Conservation (phyloP, 768 basidiomycete species). For the Boletus vermiculosoides region DNA sequence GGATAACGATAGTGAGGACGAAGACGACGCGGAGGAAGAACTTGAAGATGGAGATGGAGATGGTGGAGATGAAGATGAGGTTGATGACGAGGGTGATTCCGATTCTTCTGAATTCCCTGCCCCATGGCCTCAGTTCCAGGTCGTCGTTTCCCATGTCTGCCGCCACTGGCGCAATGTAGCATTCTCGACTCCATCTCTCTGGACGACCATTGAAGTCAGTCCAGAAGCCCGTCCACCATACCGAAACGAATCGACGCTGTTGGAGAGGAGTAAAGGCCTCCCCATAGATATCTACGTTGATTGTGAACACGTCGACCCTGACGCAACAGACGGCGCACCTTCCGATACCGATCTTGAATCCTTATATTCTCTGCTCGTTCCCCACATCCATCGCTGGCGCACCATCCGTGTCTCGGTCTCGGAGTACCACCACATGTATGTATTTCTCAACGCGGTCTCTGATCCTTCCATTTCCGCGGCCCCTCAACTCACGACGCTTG, state of each 20-base stretch:
- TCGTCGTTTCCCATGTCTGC: conserved; percentile 63
- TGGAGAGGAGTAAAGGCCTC: conserved; percentile 53
- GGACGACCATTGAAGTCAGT: conserved; percentile 43
- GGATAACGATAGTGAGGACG: conserved; percentile 35
- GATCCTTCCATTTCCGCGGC: conserved; percentile 41
- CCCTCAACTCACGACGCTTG: conserved; percentile 51
- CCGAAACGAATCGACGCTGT: conserved; percentile 42
- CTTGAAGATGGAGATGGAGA: background rate
- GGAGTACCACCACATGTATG: conserved; percentile 47
- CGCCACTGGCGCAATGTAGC: conserved; percentile 55
- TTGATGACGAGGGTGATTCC: conserved; percentile 4
- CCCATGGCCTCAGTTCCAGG: conserved; percentile 40
- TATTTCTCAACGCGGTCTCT: conserved; percentile 43
- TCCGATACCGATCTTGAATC: conserved; percentile 20
- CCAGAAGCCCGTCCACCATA: conserved; percentile 38
- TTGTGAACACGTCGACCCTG: conserved; percentile 37
- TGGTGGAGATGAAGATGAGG: background rate
- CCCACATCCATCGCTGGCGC: conserved; percentile 56
- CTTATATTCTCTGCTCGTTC: conserved; percentile 41
- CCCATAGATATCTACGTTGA: conserved; percentile 56
- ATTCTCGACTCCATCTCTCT: conserved; percentile 52
- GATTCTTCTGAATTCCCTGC: conserved; percentile 2
- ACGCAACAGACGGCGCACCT: conserved; percentile 25
- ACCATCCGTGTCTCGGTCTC: conserved; percentile 46
- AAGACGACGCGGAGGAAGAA: conserved; percentile 29